A percentile compares a stretch with the other conserved stretches of the same genome.
Conservation (phyloP, 768 basidiomycete genomes). For the Tylopilus sp. region DNA sequence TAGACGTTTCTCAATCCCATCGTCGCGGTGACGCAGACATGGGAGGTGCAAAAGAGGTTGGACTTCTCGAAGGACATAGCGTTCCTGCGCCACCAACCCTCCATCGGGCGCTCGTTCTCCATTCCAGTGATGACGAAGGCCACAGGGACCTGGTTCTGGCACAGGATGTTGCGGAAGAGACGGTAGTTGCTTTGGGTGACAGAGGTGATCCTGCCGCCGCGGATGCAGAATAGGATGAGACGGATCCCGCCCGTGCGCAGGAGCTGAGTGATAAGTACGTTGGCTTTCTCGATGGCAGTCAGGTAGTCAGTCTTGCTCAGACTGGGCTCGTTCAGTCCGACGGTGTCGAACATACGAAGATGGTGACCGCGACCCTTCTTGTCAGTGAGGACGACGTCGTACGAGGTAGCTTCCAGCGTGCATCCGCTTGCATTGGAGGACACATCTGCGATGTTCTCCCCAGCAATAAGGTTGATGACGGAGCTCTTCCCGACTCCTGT, state of each 20-base stretch:
- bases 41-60: constrained; percentile 22
- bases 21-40: constrained; percentile 40
- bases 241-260: constrained; percentile 23
- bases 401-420: no score
- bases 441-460: constrained; percentile 19
- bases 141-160: constrained; percentile 29
- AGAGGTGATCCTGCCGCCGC: constrained; percentile 27
- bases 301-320: constrained; percentile 19
- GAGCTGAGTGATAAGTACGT: constrained; percentile 31
- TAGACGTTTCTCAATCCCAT: constrained; percentile 21
- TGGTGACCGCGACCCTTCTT: no score
- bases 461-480: no score
- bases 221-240: constrained; percentile 32
- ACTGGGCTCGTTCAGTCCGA: constrained; percentile 25
- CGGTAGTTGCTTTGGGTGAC: constrained; percentile 25
- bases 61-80: constrained; percentile 21
- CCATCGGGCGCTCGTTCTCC: constrained; percentile 29
- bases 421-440: constrained; percentile 28
- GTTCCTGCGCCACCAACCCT: constrained; percentile 33
- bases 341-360: no score
- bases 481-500: no score
- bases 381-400: no score
- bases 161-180: constrained; percentile 26
- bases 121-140: constrained; percentile 31
- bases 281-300: constrained; percentile 26